Base-by-base conservation (phyloP, 139 green algal genomes). In the Chlorella sp. region DNA sequence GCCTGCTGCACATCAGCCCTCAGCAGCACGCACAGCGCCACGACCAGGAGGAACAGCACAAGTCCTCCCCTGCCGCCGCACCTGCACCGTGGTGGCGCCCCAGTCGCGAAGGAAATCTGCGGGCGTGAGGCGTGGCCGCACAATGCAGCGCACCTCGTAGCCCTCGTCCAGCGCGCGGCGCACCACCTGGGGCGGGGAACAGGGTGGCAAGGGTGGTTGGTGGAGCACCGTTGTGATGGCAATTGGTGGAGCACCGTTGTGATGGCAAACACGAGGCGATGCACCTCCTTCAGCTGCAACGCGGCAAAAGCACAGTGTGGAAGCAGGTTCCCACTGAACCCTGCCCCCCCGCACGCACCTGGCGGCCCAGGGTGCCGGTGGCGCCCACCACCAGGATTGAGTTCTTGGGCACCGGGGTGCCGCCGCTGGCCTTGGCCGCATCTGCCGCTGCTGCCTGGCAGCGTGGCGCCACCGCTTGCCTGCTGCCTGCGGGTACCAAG, bases 41-140 rank as follows among this genome's bases (percentile, higher is more conserved):
- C n/a, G n/a, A n/a, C n/a, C n/a, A n/a, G n/a, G n/a, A n/a, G n/a
- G n/a, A n/a, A n/a, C n/a, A n/a, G n/a, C n/a, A n/a, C n/a, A n/a
- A n/a, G n/a, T n/a, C n/a, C n/a, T n/a, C n/a, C n/a, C n/a, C n/a
- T n/a, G n/a, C n/a, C n/a, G n/a, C n/a, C n/a, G 51, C 51, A 60
- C 51, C 51, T 60, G 92, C 80, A 99, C 96, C 9, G 94, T 97
- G 40, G 93, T 97, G 19, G 97, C 97, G 41, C 97, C 97, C 97
- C 97, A 99, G 85, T 99, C 97, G 20, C 97, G 90, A 67, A 99
- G 90, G 87, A 99, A 99, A 88, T 99, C 97, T 46, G 97, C 97
- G 22, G 97, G 97, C 65, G 93, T 97, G 73, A 93, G 89, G 30
- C 97, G 90, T 13, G 97, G 95, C 48, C 97, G 88, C 36, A 99